A percentile compares a stretch with the other conserved stretches of the same genome.
These are phyloP conservation scores for Pseudocercospora crystallina DNA, from an alignment of 2,329 filamentous ascomycete genomes.

Conservation along the genomic window DNA sequence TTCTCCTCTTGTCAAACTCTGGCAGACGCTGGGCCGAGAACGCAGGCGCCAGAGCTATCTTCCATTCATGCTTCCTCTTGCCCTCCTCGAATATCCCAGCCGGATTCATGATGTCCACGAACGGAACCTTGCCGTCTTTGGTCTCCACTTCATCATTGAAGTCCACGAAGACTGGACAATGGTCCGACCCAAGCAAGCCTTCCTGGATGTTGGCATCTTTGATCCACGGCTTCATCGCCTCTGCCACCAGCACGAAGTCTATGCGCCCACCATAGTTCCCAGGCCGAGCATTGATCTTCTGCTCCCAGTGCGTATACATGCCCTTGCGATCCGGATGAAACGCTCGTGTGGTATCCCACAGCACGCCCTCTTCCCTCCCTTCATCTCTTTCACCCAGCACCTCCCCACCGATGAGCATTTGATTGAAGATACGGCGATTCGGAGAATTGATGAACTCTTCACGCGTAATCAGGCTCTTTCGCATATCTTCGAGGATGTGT, in stretches of 20 bases:
- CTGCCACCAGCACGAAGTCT: slow-evolving; percentile 86
- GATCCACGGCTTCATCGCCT: slow-evolving; percentile 78
- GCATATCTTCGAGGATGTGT: slow-evolving; percentile 68
- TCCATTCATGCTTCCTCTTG: slow-evolving; percentile 65
- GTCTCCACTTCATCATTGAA: slow-evolving; percentile 62
- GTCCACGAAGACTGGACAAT: slow-evolving; percentile 86
- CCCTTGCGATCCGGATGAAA: slow-evolving; percentile 77
- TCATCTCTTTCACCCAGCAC: slow-evolving; percentile 67
- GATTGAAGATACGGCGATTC: slow-evolving; percentile 77
- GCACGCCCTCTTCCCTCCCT: slow-evolving; percentile 66
- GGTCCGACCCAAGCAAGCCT: slow-evolving; percentile 89
- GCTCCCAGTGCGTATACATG: slow-evolving; percentile 99
- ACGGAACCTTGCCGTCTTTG: slow-evolving; percentile 49
- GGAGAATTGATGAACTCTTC: slow-evolving; percentile 73
- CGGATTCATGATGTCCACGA: slow-evolving; percentile 76
- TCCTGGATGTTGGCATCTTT: slow-evolving; percentile 83
- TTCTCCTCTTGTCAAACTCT: slow-evolving; percentile 81
- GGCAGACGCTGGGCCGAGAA: slow-evolving; percentile 81
- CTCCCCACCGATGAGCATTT: slow-evolving; percentile 72
- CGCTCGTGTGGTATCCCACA: slow-evolving; percentile 80
- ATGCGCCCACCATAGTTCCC: slow-evolving; percentile 91
- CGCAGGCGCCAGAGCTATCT: slow-evolving; percentile 64
- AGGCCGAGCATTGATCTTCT: slow-evolving; percentile 89
- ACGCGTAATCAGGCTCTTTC: slow-evolving; percentile 65
- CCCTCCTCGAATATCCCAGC: slow-evolving; percentile 69